phyloP scores from a whole-genome alignment of 2,329 filamentous ascomycete genomes.

The Penicillium sp. region DNA sequence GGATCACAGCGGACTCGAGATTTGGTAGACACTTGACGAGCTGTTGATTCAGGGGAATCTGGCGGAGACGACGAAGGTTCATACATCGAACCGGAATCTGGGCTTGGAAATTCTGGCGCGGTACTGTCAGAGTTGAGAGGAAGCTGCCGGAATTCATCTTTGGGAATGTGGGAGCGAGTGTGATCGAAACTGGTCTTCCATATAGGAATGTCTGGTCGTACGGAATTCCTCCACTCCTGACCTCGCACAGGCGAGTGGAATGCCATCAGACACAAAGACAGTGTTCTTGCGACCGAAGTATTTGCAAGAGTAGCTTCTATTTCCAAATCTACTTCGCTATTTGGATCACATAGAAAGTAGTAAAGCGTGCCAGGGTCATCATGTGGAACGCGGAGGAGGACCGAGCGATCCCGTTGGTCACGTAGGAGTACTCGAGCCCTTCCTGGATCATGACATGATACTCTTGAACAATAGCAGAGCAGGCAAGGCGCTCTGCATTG shows the following conservation, averaged over 20 bases:
- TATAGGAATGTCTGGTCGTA: slow-evolving; percentile 18
- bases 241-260: slow-evolving; percentile 23
- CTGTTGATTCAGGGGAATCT: slow-evolving; percentile 2
- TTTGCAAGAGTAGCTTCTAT: slow-evolving; percentile 4
- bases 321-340: slow-evolving; percentile 15
- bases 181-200: slow-evolving; percentile 30
- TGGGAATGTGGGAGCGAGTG: slow-evolving; percentile 25
- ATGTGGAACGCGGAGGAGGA: neutral
- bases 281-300: slow-evolving; percentile 23
- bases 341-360: slow-evolving; percentile 35
- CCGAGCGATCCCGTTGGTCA: neutral
- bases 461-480: neutral
- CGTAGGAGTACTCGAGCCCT: neutral
- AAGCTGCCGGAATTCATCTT: slow-evolving; percentile 22
- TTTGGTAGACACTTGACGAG: neutral
- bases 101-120: slow-evolving; percentile 22
- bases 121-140: slow-evolving; percentile 25
- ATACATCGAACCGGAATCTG: slow-evolving; percentile 25
- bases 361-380: slow-evolving; percentile 28
- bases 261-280: slow-evolving; percentile 33
- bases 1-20: neutral
- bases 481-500: slow-evolving; percentile 2
- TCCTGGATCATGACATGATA: slow-evolving; percentile 1
- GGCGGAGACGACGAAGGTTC: slow-evolving; percentile 26
- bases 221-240: slow-evolving; percentile 29